Evolutionary conservation across 2,329 filamentous ascomycete species (phyloP).

Genomic region (Coleophoma cylindrospora): DNA sequence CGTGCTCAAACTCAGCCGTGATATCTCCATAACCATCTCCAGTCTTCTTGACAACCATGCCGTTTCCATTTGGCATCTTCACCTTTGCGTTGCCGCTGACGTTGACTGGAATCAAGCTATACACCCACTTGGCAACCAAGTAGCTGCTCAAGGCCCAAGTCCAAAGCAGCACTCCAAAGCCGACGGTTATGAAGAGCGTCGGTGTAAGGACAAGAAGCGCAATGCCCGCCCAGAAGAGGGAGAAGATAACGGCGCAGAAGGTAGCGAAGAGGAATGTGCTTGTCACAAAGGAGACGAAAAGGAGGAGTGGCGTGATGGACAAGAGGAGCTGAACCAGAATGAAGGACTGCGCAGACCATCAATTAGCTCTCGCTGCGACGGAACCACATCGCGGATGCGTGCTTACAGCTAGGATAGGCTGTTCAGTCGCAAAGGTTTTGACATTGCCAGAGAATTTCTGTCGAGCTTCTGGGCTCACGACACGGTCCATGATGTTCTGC

Average conservation of each 20-base stretch:
- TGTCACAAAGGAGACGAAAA: constrained; percentile 64
- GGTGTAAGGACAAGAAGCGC: constrained; percentile 65
- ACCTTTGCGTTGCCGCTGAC: constrained; percentile 12
- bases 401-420: constrained; percentile 66
- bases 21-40: constrained; percentile 12
- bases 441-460: constrained; percentile 48
- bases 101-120: constrained; percentile 25
- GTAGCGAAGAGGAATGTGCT: constrained; percentile 59
- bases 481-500: constrained; percentile 34
- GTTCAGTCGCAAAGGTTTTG: constrained; percentile 51
- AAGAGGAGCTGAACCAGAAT: constrained; percentile 59
- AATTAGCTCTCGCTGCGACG: constrained; percentile 8
- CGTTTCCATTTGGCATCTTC: constrained; percentile 16
- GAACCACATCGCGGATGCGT: neutral
- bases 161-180: constrained; percentile 60
- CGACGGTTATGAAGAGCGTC: constrained; percentile 60
- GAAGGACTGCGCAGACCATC: constrained; percentile 50
- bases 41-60: constrained; percentile 14
- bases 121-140: constrained; percentile 40
- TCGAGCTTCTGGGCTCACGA: constrained; percentile 57
- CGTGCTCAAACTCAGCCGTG: constrained; percentile 7
- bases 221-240: constrained; percentile 61
- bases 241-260: constrained; percentile 57
- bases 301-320: constrained; percentile 59
- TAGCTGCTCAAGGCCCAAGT: constrained; percentile 61